phyloP scores from a whole-genome alignment of 768 basidiomycete genomes.

The Pleurotus salmoneostramineus region DNA sequence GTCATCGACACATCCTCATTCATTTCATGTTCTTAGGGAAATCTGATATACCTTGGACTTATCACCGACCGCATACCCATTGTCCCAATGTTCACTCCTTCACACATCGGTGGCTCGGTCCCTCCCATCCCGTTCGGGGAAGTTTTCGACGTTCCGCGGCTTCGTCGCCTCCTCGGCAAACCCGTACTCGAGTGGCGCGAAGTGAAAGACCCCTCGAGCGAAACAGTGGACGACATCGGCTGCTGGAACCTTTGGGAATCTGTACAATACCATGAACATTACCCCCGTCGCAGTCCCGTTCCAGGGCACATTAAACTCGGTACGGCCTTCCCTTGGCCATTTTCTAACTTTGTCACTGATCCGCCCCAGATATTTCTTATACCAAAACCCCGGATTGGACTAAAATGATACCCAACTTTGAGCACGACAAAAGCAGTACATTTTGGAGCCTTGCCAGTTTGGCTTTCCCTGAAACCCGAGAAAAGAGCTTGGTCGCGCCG shows the following conservation, averaged over 20 bases:
- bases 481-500: slow-evolving; percentile 33
- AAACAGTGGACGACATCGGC: slow-evolving; percentile 42
- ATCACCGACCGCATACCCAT: slow-evolving; percentile 60
- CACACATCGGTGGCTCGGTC: slow-evolving; percentile 47
- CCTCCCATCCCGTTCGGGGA: slow-evolving; percentile 52
- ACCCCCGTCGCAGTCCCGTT: slow-evolving; percentile 33
- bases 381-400: slow-evolving; percentile 45
- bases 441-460: slow-evolving; percentile 46
- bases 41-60: slow-evolving; percentile 55
- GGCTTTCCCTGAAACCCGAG: slow-evolving; percentile 40
- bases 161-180: slow-evolving; percentile 35
- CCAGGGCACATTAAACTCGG: slow-evolving; percentile 38
- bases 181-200: slow-evolving; percentile 64
- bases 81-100: slow-evolving; percentile 53
- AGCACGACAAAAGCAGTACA: slow-evolving; percentile 38
- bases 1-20: background rate
- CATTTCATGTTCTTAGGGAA: slow-evolving; percentile 27
- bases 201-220: slow-evolving; percentile 45
- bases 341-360: background rate
- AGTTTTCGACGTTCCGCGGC: slow-evolving; percentile 55
- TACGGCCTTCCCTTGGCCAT: slow-evolving; percentile 15
- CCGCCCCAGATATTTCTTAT: slow-evolving; percentile 44
- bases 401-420: slow-evolving; percentile 39
- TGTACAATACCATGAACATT: slow-evolving; percentile 33
- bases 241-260: slow-evolving; percentile 54